These are phyloP conservation scores for Dioscorea alata DNA, from an alignment of 106 monocot genomes.

Conservation along the genomic window DNA sequence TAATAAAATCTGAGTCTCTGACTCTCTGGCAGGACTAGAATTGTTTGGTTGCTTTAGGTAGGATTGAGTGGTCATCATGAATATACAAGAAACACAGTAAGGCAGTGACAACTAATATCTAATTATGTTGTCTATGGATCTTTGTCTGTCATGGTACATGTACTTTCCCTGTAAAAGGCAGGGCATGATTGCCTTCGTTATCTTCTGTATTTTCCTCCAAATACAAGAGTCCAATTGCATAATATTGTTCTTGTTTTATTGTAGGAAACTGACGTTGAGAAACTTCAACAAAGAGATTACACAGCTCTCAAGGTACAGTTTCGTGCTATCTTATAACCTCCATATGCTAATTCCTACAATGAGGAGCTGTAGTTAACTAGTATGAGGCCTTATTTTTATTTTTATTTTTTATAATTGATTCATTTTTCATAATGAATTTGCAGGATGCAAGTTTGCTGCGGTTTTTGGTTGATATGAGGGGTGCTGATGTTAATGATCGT, in stretches of 20 bases:
- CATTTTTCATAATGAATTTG: background rate
- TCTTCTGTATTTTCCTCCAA: background rate
- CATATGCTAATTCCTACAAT: background rate
- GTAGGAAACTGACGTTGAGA: conserved; percentile 94
- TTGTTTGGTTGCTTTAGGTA: no score
- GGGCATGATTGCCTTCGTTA: background rate
- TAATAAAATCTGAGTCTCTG: no score
- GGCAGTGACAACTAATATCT: no score
- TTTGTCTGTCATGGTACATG: background rate
- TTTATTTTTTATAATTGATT: no score
- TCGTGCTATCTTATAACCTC: background rate
- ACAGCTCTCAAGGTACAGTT: conserved; percentile 62
- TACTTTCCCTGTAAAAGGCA: background rate
- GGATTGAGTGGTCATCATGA: no score
- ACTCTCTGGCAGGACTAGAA: no score
- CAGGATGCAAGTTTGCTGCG: conserved; percentile 94
- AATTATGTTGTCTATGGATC: no score
- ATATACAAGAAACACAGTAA: no score
- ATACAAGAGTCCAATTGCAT: background rate
- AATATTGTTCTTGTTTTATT: conserved; percentile 2
- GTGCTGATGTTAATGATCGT: conserved; percentile 92
- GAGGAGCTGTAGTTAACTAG: no score
- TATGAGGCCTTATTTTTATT: no score
- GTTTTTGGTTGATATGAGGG: conserved; percentile 98
- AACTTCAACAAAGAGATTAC: conserved; percentile 98